phyloP scores from a whole-genome alignment of 2,329 filamentous ascomycete species.

The Corynespora cassiicola region DNA sequence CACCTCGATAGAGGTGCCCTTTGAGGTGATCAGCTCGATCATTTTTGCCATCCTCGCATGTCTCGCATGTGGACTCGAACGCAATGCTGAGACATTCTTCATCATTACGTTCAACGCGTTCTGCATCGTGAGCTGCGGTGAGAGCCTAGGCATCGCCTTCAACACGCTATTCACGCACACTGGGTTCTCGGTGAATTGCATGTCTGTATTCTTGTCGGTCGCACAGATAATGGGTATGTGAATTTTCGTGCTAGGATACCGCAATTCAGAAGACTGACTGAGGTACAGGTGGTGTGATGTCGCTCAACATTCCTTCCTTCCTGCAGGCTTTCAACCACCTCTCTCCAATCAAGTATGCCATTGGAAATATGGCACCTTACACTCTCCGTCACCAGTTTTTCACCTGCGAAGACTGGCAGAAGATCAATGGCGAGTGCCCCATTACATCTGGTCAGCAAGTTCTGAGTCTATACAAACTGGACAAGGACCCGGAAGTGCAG shows the following conservation, averaged over 20 bases:
- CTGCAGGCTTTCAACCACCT: conserved; percentile 75
- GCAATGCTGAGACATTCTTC: conserved; percentile 70
- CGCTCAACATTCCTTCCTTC: conserved; percentile 70
- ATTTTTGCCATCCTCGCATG: conserved; percentile 70
- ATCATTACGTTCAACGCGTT: conserved; percentile 73
- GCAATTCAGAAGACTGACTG: conserved; percentile 6
- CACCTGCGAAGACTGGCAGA: conserved; percentile 67
- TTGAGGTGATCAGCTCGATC: conserved; percentile 70
- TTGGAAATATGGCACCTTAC: conserved; percentile 71
- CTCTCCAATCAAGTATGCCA: conserved; percentile 72
- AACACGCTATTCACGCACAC: conserved; percentile 78
- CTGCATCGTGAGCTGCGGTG: conserved; percentile 75
- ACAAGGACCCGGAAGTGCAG: conserved; percentile 67
- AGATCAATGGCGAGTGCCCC: conserved; percentile 67
- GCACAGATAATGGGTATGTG: conserved; percentile 68
- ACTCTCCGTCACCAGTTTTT: conserved; percentile 68
- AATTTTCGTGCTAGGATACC: not conserved
- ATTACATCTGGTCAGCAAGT: conserved; percentile 72
- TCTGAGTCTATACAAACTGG: conserved; percentile 69
- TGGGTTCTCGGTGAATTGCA: conserved; percentile 78
- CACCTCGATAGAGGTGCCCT: conserved; percentile 73
- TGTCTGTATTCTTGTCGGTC: conserved; percentile 72
- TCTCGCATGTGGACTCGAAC: conserved; percentile 70
- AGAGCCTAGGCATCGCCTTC: conserved; percentile 80
- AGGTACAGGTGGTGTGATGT: conserved; percentile 65